Conservation (phyloP, 805 yeast genomes). For the Monosporozyma siamensis region DNA sequence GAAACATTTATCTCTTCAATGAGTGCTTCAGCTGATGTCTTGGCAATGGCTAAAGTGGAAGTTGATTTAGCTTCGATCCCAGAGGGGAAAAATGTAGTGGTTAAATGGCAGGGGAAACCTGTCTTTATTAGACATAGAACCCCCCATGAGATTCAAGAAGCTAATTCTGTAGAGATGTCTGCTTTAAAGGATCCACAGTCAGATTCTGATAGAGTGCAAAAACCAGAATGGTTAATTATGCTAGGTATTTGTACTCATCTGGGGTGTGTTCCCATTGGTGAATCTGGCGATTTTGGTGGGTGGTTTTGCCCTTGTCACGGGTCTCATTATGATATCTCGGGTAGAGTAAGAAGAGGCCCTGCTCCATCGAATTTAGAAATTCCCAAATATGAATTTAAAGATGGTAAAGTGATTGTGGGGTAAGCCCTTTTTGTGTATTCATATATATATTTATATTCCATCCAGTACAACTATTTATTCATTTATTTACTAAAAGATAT, state of each 20-base stretch:
- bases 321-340: constrained; percentile 99
- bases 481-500: constrained; percentile 1
- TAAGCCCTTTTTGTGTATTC: constrained; percentile 30
- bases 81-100: constrained; percentile 94
- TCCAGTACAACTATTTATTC: not conserved
- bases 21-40: constrained; percentile 98
- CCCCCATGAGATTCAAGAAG: constrained; percentile 84
- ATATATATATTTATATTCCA: not conserved
- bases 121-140: constrained; percentile 99
- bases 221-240: constrained; percentile 98
- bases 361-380: constrained; percentile 98
- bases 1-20: constrained; percentile 84
- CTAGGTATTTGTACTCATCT: constrained; percentile 98
- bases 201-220: constrained; percentile 87
- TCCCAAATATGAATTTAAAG: constrained; percentile 82
- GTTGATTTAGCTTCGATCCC: constrained; percentile 90
- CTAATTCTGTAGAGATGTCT: constrained; percentile 69
- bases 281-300: constrained; percentile 99
- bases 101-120: constrained; percentile 99
- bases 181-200: constrained; percentile 88
- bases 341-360: constrained; percentile 99
- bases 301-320: constrained; percentile 99
- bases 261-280: constrained; percentile 99
- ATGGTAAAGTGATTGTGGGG: constrained; percentile 83
- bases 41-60: constrained; percentile 99